Evolutionary conservation across 73 alveolate genomes (phyloP), one percentile per base, ranked within the genome.

Genomic region (Paramecium biaurelia): DNA sequence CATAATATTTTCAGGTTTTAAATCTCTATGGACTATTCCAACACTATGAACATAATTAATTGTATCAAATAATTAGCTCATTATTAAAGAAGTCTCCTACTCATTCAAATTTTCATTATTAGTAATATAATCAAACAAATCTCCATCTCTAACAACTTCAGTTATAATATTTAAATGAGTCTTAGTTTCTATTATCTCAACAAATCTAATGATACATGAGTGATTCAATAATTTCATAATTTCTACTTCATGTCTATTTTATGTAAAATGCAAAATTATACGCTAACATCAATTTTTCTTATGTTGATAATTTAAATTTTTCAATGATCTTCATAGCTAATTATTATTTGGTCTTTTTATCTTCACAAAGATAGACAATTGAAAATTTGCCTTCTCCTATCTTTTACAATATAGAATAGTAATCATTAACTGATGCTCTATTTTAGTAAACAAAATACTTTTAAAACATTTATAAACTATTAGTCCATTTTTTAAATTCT

Each of bases 1-100:
- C 93, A 86, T 86, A 24, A 97, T 93, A 89, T 97, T 97, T 47
- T 96, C 98, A 10, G 99, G 99, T 43, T 97, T 97, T 57, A 97
- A 79, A 92, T 97, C 99, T 92, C 99, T 74, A 89, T 97, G 99
- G 9, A 97, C 96, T n/a, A 97, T 96, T n/a, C 99, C 99, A 42
- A 93, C 68, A 43, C 84, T 70, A 70, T 96, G 99, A n/a, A 94
- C 86, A 85, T 96, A 96, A 45, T 96, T 53, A 28, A 95, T 70
- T 20, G 97, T 85, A 24, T 93, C 95, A 32, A 95, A 30, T 42
- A 95, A 53, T 85, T 95, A 86, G 41, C 35, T 68, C 45, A 85
- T 85, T 32, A 95, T 94, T 76, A 87, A 14, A n/a, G 95, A 94
- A 4, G 97, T 95, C 68, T 95, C 98, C 37, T 70, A 70, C 85